Evolutionary conservation across 1,139 yeast species (phyloP), one percentile per base, ranked within the genome.

Genomic region (Geotrichum fermentans): DNA sequence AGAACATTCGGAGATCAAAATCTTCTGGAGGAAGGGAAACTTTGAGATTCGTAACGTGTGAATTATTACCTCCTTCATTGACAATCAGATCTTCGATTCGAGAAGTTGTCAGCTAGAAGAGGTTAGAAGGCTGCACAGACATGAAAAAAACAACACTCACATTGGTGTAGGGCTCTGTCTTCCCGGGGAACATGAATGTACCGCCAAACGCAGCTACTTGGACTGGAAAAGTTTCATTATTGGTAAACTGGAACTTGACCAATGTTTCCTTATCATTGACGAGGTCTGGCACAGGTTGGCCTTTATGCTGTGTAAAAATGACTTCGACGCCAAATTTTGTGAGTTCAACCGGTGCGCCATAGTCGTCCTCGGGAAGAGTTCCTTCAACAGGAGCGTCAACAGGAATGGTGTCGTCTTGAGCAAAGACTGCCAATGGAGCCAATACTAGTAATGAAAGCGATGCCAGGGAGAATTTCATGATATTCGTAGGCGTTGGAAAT

Each of bases 181-280:
- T 79, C 28, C 50, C 52, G 1, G 83, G 78, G 56, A 81, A 78
- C 51, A 74, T 72, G 66, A 87, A 74, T 44, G 77, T 66, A 47
- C 96, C 96, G 52, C 92, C 88, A 48, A 83, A 79, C 45, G 90
- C 96, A 43, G 83, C 78, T 49, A 88, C 69, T 22, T 78, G 71
- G 44, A 77, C 68, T 8, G 75, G 76, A 22, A 61, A 65, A 1
- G 73, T 75, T 61, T 84, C 95, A 33, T 74, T 68, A 63, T 86
- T 86, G 50, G 66, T 61, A 51, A 85, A 73, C 5, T 70, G 64
- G 65, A 83, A 82, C 43, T 69, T 67, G 53, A 88, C 66, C 2
- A 80, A 70, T 43, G 80, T 69, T 38, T 73, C 72, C 42, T 83
- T 82, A 39, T 79, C 83, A 58, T 78, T 77, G 58, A 51, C 51